Evolutionary conservation across 805 yeast genomes (phyloP), one percentile per base, ranked within the genome.

Genomic region (Helenozyma baotianmanensis): DNA sequence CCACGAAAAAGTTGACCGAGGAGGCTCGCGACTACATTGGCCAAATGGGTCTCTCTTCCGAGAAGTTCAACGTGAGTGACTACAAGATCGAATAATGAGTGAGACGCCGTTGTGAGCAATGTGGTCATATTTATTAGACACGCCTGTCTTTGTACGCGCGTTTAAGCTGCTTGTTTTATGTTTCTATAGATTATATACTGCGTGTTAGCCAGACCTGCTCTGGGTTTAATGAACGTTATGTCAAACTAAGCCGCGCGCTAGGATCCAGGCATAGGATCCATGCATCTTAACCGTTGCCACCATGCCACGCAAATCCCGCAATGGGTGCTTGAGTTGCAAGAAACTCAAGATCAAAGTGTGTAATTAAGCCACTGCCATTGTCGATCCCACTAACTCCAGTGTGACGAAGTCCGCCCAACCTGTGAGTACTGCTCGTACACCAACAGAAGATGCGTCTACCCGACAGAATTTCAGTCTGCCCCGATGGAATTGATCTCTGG

Each of bases 11-110:
- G 43, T 75, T 80, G 64, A 69, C 60, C 43, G 50, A 36, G 29
- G 71, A 71, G 35, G 74, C 88, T 22, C 64, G 55, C 27, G 72
- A 70, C 22, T 80, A 70, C 56, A 76, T 82, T 49, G 74, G 78
- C 40, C 70, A 78, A 30, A 78, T 79, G 75, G 85, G 85, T 48
- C 56, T 65, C 13, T 38, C 44, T n/a, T 29, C 52, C 15, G 39
- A 47, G 27, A 47, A 47, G 42, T 47, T 47, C 32, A 40, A 45
- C 22, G 51, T 47, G 27, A 31, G 35, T 17, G 50, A 45, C 40
- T 45, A 43, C 23, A 43, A 43, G 11, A 38, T 45, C 19, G 47
- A 45, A 28, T 43, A 42, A 32, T 24, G 6, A 12, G 4, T 9
- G 13, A 8, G 11, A 16, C 7, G 18, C 22, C n/a, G 23, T 9